Evolutionary conservation across 495 filamentous ascomycete genomes (phyloP), one percentile per base, ranked within the genome.

Genomic region (Hypomontagnella submonticulosa): DNA sequence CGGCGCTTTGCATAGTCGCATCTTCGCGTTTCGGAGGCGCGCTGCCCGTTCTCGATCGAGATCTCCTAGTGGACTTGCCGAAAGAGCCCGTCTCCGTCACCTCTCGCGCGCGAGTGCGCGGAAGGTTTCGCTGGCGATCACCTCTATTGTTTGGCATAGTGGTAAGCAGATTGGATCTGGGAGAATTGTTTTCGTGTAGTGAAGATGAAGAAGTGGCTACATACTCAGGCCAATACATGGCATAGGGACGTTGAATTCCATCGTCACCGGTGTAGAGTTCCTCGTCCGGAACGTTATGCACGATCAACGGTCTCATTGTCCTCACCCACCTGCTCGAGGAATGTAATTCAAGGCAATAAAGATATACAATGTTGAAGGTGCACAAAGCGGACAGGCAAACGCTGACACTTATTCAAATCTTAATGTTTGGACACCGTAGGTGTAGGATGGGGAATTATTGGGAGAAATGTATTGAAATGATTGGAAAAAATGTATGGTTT

Each of bases 201-300:
- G 18, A 46, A 16, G 56, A 49, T 13, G 46, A 32, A 57, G 54
- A 38, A 43, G 23, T 38, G 6, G 38, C 37, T 32, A 69, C 81
- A 36, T 77, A 86, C 84, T 82, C 78, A 62, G 81, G 78, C 63
- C 80, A 85, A 44, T 84, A 71, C 80, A 86, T 80, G 41, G 81
- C 84, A 58, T 84, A 86, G 11, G 84, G 84, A 58, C 84, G 73
- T 58, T 81, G 75, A 44, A 85, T 69, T 47, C 84, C 84, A 72
- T 86, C 84, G 38, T 84, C 81, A 46, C 84, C 84, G 9, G 82
- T 75, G 61, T 85, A 86, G 11, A 84, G 77, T 67, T 86, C 84
- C 27, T 85, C 83, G 63, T 85, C 83, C 47, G 84, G 82, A 20
- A 86, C 84, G 67, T 86, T 85, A 72, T 86, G 84, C 20, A 86